Evolutionary conservation across 1,284 basidiomycete species (phyloP), one percentile per base, ranked within the genome.

Genomic region (Trichosporon sp.): DNA sequence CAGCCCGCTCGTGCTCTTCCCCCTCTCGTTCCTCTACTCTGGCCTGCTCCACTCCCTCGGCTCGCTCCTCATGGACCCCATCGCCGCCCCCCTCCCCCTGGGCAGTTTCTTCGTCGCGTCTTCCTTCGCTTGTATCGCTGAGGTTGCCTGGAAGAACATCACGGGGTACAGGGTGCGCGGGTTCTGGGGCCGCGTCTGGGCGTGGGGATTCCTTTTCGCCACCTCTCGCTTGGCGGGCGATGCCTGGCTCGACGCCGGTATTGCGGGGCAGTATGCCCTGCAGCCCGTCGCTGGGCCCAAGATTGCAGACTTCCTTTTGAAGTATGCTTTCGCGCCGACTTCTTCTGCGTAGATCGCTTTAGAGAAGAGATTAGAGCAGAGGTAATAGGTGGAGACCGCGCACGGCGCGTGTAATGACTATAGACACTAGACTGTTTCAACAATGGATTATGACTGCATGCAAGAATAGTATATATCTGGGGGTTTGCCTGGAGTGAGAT

Each of bases 1-100:
- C 26, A 68, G 46, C 4, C 76, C 78, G 0, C 67, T 76, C 8
- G 66, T 75, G 19, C 74, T 78, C 35, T 70, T 80, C 19, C 76
- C 78, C 11, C 67, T 82, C 10, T 76, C 78, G 31, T 84, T 84
- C 75, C 40, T 78, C 68, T 74, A 80, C 69, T 82, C 81, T 1
- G 83, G 80, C 6, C 65, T 71, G 4, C 77, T 83, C 65, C 84
- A 84, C 75, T 78, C 79, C 26, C 61, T 82, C 21, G 81, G 80
- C 43, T 73, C 79, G 68, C 75, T 82, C 65, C 71, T 73, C 6
- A 80, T 81, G 76, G 43, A 73, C 43, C 82, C 82, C 4, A 68
- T 77, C 31, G 82, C 83, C 2, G 61, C 73, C 8, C 74, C 81
- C 6, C 43, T 71, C 26, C 70, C 69, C 8, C 72, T 84, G 2